phyloP scores from a whole-genome alignment of 305 asterid genomes.

The Fraxinus velutina region DNA sequence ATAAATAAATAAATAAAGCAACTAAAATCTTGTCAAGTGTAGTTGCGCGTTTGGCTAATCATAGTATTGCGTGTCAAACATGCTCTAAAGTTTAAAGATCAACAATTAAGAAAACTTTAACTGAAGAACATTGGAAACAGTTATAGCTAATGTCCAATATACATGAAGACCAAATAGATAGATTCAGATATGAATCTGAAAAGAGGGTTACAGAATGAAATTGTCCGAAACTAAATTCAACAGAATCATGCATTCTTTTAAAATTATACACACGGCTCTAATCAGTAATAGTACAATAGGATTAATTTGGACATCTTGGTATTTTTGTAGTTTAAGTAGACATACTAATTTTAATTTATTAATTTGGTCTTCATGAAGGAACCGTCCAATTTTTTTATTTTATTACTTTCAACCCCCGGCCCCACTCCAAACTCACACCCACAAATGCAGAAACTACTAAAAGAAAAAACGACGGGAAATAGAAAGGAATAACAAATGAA shows the following conservation, averaged over 20 bases:
- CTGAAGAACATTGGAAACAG: neutral
- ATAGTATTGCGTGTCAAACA: neutral
- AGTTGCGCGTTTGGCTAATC: neutral
- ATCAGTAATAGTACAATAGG: neutral
- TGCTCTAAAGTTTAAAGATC: neutral
- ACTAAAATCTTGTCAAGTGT: neutral
- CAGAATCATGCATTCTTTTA: neutral
- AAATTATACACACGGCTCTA: neutral
- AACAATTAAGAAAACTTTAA: neutral
- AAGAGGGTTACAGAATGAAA: neutral
- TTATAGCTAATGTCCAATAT: neutral
- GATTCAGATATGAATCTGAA: neutral
- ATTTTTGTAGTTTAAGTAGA: neutral
- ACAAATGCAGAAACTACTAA: neutral
- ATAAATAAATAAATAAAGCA: neutral
- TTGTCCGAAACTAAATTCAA: neutral
- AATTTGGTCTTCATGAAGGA: neutral
- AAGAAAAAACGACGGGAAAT: neutral
- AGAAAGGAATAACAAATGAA: neutral
- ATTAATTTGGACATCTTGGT: neutral
- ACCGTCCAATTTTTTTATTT: neutral
- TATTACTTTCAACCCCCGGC: neutral
- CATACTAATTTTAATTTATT: neutral
- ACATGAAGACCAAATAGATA: neutral
- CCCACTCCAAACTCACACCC: neutral